These are phyloP conservation scores for Neonectria sp. DNA, from an alignment of 2,329 filamentous ascomycete genomes.

Conservation along the genomic window DNA sequence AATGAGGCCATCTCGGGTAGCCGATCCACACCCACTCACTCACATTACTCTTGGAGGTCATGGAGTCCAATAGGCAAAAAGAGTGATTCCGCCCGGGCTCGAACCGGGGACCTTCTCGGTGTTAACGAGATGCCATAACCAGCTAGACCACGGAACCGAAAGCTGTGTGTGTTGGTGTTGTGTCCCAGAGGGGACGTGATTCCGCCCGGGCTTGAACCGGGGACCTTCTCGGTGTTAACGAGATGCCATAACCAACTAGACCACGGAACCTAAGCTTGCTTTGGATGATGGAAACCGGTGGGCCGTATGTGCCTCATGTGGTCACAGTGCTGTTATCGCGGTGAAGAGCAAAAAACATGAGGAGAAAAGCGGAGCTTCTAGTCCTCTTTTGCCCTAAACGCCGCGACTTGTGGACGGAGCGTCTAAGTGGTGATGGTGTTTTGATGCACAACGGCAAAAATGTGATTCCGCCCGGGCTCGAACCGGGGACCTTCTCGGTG, in stretches of 20 bases:
- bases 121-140: conserved; percentile 48
- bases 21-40: neutral
- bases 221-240: conserved; percentile 49
- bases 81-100: conserved; percentile 44
- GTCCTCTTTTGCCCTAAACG: conserved; percentile 14
- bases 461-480: conserved; percentile 45
- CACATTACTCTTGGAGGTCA: neutral
- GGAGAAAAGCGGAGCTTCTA: conserved; percentile 12
- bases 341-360: neutral
- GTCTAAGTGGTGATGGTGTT: conserved; percentile 11
- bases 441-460: conserved; percentile 31
- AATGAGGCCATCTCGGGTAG: neutral
- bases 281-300: conserved; percentile 3
- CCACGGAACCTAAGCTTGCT: conserved; percentile 40
- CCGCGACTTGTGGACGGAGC: neutral
- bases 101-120: conserved; percentile 50
- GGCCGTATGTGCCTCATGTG: conserved; percentile 17
- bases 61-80: conserved; percentile 18
- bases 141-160: conserved; percentile 44
- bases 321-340: neutral
- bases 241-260: conserved; percentile 49
- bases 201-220: conserved; percentile 49
- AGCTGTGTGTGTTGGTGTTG: too few relatives aligned
- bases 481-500: conserved; percentile 50
- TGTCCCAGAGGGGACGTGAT: neutral